Evolutionary conservation across 2,329 filamentous ascomycete genomes (phyloP).

Genomic region (Pseudovirgaria hyperparasitica): DNA sequence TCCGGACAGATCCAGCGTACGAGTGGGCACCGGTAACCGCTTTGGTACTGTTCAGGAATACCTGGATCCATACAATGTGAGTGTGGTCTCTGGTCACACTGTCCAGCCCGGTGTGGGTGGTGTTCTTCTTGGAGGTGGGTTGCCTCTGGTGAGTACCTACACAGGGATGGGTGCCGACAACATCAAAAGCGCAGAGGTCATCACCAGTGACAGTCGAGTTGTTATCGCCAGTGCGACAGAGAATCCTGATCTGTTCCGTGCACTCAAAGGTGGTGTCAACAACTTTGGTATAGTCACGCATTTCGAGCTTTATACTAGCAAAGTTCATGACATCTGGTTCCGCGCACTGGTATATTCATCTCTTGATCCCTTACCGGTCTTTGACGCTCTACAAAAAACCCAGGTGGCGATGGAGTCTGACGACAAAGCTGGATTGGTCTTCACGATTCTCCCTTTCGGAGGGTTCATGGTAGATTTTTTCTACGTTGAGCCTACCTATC

Average conservation of each 20-base stretch:
- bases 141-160: too few relatives aligned
- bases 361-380: constrained; percentile 3
- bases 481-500: constrained; percentile 1
- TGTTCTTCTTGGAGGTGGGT: constrained; percentile 8
- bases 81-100: constrained; percentile 12
- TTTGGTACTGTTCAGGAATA: constrained; percentile 10
- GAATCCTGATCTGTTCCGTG: constrained; percentile 22
- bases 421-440: constrained; percentile 1
- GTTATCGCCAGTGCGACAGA: constrained; percentile 11
- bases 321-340: not conserved
- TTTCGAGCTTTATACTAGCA: constrained; percentile 20
- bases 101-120: constrained; percentile 17
- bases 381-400: constrained; percentile 1
- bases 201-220: constrained; percentile 21
- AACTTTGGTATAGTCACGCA: constrained; percentile 28
- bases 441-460: not conserved
- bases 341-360: not conserved
- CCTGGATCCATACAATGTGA: constrained; percentile 9
- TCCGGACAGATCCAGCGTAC: constrained; percentile 3
- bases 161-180: constrained; percentile 7
- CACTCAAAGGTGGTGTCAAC: constrained; percentile 24
- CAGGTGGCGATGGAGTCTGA: constrained; percentile 3
- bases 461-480: constrained; percentile 1
- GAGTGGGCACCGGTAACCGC: constrained; percentile 10
- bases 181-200: constrained; percentile 14